Evolutionary conservation across 192 early-diverging fungal species (phyloP).

Genomic region (Entophlyctis luteolus): DNA sequence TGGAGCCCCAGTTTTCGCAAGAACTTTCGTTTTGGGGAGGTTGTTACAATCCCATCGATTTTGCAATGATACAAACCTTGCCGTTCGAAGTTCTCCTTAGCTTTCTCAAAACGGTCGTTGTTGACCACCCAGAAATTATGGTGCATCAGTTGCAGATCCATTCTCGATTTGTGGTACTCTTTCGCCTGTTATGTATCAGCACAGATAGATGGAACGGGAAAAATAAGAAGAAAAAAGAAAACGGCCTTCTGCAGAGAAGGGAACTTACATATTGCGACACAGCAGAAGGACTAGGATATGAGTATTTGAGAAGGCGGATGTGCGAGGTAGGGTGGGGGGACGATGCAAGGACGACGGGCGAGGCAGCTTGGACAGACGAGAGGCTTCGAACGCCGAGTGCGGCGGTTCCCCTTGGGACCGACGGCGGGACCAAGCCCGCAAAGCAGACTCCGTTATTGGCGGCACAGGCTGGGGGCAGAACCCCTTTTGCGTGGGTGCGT

Average conservation of each 20-base stretch:
- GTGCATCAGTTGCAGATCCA: conserved; percentile 29
- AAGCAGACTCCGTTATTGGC: no score
- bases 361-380: no score
- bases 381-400: no score
- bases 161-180: conserved; percentile 11
- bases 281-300: neutral
- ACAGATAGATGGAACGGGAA: neutral
- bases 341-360: no score
- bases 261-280: neutral
- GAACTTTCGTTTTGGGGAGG: conserved; percentile 5
- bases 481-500: no score
- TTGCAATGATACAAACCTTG: conserved; percentile 5
- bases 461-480: no score
- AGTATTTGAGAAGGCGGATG: conserved; percentile 29
- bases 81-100: conserved; percentile 29
- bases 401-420: no score
- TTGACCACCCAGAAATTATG: conserved; percentile 38
- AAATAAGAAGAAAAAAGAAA: neutral
- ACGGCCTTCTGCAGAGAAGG: neutral
- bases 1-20: neutral
- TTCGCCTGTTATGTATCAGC: neutral
- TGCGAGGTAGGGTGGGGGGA: conserved; percentile 39
- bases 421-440: no score
- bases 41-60: neutral
- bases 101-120: conserved; percentile 30